Conservation (phyloP, 148 eudicot species). For the Drosera capensis region DNA sequence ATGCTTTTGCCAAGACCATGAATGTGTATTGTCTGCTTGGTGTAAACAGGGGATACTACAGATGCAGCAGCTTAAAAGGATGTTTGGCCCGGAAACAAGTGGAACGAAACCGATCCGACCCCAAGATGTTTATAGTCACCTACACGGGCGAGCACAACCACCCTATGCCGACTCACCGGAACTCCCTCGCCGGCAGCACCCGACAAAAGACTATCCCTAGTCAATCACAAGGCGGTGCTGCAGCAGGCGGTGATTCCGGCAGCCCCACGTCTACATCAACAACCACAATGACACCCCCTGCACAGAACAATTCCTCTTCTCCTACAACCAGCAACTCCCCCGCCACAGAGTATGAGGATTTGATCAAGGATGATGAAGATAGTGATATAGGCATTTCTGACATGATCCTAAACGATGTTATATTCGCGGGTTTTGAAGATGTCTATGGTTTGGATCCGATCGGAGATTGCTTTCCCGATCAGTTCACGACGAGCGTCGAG, state of each 20-base stretch:
- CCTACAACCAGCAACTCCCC: not conserved
- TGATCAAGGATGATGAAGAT: constrained; percentile 2
- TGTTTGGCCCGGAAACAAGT: constrained; percentile 79
- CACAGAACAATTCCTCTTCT: not conserved
- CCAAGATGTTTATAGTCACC: constrained; percentile 71
- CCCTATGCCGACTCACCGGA: constrained; percentile 72
- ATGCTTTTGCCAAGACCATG: too few relatives aligned
- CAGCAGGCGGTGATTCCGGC: not conserved
- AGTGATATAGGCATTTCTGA: constrained; percentile 4
- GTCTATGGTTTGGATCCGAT: not conserved
- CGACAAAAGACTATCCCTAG: constrained; percentile 34
- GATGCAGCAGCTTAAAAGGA: constrained; percentile 69
- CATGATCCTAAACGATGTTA: not conserved
- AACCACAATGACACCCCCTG: not conserved
- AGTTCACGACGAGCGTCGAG: not conserved
- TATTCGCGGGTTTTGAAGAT: not conserved
- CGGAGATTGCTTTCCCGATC: not conserved
- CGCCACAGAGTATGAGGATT: not conserved
- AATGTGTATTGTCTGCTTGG: not conserved
- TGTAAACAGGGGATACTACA: constrained; percentile 64
- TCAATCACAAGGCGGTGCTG: not conserved
- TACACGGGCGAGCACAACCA: constrained; percentile 84
- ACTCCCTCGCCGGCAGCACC: constrained; percentile 71
- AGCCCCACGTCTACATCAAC: not conserved
- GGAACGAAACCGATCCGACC: constrained; percentile 69